Evolutionary conservation across 305 asterid species (phyloP).

Genomic region (Solanum hybrid): DNA sequence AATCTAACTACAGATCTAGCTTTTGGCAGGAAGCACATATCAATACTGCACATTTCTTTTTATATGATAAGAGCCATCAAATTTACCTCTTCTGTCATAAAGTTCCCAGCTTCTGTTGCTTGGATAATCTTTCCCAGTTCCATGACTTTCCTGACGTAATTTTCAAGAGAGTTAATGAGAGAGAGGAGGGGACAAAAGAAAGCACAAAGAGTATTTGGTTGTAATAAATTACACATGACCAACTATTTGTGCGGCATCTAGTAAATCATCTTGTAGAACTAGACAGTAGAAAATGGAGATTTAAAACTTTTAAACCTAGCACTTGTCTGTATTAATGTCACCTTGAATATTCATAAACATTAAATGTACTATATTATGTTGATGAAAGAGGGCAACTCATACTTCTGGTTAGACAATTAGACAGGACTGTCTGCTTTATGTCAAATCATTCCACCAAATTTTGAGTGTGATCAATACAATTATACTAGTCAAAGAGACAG

Average conservation of each 20-base stretch:
- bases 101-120: background rate
- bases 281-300: background rate
- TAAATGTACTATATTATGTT: background rate
- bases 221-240: background rate
- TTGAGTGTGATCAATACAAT: too few species aligned
- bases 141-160: background rate
- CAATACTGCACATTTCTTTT: background rate
- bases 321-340: background rate
- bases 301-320: background rate
- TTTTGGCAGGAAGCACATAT: background rate
- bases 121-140: background rate
- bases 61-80: background rate
- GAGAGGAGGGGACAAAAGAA: background rate
- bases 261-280: background rate
- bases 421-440: background rate
- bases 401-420: background rate
- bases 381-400: background rate
- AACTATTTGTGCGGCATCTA: background rate
- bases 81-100: slow-evolving; percentile 81
- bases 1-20: background rate
- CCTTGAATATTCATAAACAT: background rate
- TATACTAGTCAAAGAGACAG: too few species aligned
- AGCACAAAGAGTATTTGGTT: background rate
- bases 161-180: background rate
- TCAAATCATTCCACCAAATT: background rate